Base-by-base conservation (phyloP, 2,329 filamentous ascomycete species). In the Penicillium polonicum region DNA sequence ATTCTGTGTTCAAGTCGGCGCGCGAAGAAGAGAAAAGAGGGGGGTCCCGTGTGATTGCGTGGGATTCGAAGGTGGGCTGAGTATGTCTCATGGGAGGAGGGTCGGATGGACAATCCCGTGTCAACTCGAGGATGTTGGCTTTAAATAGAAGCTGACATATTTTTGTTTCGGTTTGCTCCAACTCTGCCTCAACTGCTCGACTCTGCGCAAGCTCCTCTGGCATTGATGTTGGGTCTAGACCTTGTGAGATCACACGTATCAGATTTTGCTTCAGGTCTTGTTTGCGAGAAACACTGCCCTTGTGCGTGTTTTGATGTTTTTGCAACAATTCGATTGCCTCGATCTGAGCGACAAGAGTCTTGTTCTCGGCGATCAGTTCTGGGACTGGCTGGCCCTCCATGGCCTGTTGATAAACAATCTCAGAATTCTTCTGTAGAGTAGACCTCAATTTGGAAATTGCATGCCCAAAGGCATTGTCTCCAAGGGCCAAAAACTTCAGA, bases 291-390 rank as follows among this genome's bases (percentile, higher is more conserved):
- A 69, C 60, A 36, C 69, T 67, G 17, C 53, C 38, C 13, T 67
- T 53, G 36, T 77, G 71, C 4, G 64, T 55, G 6, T 51, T 46
- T 45, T 67, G 70, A 29, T 74, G 61, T 13, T 58, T 55, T 50
- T 73, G 68, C 36, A 78, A 58, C 17, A 60, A 58, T 44, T 74
- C 66, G 51, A 79, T 70, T 6, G 75, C 72, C 46, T 74, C 68
- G 23, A 79, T 75, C 55, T 70, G 74, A 31, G 63, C 59, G 17
- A 70, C 70, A 23, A 78, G 67, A 15, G 54, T 56, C 52, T 74
- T 74, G 58, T 75, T 75, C 56, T 73, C 67, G 4, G 68, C 55
- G 25, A 75, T 64, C 46, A 78, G 48, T 25, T 75, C 71, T 15
- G 71, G 68, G 2, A 68, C 67, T 2, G 67, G 64, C 52, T 68